Percentiles rank a stretch among this genome's conserved stretches.
phyloP scores from a whole-genome alignment of 2,329 filamentous ascomycete species.

The Penicillium sp. region DNA sequence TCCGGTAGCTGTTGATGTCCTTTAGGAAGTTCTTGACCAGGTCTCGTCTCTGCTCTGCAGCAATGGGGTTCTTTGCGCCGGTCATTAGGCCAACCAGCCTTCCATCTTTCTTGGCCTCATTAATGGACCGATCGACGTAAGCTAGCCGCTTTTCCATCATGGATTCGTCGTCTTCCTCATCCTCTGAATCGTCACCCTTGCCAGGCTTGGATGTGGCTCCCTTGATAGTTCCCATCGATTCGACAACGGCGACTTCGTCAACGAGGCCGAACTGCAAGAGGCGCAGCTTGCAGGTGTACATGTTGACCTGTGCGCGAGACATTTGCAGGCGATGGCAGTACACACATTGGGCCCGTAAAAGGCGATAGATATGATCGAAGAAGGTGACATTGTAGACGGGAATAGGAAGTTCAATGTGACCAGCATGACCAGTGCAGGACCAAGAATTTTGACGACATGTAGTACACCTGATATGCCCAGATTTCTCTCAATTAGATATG shows the following conservation, averaged over 20 bases:
- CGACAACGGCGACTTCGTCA: constrained; percentile 63
- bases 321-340: constrained; percentile 89
- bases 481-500: constrained; percentile 17
- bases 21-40: constrained; percentile 80
- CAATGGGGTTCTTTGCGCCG: constrained; percentile 77
- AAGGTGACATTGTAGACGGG: constrained; percentile 97
- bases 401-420: constrained; percentile 91
- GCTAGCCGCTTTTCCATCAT: constrained; percentile 59
- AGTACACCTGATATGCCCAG: constrained; percentile 64
- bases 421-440: constrained; percentile 86
- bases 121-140: constrained; percentile 74
- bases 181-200: constrained; percentile 61
- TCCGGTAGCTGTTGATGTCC: constrained; percentile 67
- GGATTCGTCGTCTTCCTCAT: constrained; percentile 58
- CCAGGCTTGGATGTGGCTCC: constrained; percentile 45
- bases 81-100: constrained; percentile 43
- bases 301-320: constrained; percentile 72
- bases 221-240: constrained; percentile 49
- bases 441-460: constrained; percentile 85
- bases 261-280: constrained; percentile 83
- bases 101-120: constrained; percentile 54
- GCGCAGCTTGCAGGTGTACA: constrained; percentile 79
- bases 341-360: constrained; percentile 82
- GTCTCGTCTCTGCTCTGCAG: constrained; percentile 71
- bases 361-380: constrained; percentile 83